phyloP scores from a whole-genome alignment of 2,329 filamentous ascomycete species.

The Decorospora gaudefroyi region DNA sequence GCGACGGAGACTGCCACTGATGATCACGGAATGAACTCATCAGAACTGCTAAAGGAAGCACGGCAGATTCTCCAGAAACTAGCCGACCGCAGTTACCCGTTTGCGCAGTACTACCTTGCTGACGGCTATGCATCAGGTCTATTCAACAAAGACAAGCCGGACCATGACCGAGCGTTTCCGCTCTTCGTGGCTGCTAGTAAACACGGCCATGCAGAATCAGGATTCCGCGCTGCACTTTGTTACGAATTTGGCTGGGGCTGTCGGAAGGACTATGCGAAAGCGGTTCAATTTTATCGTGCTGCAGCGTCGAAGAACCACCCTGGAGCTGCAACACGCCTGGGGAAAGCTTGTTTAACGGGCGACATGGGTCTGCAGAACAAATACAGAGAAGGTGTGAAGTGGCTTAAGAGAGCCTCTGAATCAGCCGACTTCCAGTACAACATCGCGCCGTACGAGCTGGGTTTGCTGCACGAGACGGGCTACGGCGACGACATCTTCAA shows the following conservation, averaged over 20 bases:
- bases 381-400: constrained; percentile 91
- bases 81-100: constrained; percentile 86
- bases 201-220: constrained; percentile 95
- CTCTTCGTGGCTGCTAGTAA: constrained; percentile 93
- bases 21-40: constrained; percentile 54
- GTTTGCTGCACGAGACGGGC: constrained; percentile 85
- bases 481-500: constrained; percentile 93
- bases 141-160: constrained; percentile 92
- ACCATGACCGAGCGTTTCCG: constrained; percentile 88
- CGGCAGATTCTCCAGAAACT: constrained; percentile 85
- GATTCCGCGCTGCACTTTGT: constrained; percentile 88
- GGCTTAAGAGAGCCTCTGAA: constrained; percentile 92
- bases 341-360: constrained; percentile 84
- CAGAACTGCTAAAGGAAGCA: constrained; percentile 80
- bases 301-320: constrained; percentile 93
- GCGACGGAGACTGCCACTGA: constrained; percentile 35
- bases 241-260: constrained; percentile 99
- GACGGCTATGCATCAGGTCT: constrained; percentile 93
- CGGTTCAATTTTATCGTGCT: constrained; percentile 88
- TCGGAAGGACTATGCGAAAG: constrained; percentile 85
- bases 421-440: constrained; percentile 92
- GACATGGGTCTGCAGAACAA: constrained; percentile 83
- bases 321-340: constrained; percentile 89
- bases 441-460: constrained; percentile 87
- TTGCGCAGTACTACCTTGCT: constrained; percentile 95